phyloP scores from a whole-genome alignment of 1,284 basidiomycete species.

The Ceratobasidium sp. region DNA sequence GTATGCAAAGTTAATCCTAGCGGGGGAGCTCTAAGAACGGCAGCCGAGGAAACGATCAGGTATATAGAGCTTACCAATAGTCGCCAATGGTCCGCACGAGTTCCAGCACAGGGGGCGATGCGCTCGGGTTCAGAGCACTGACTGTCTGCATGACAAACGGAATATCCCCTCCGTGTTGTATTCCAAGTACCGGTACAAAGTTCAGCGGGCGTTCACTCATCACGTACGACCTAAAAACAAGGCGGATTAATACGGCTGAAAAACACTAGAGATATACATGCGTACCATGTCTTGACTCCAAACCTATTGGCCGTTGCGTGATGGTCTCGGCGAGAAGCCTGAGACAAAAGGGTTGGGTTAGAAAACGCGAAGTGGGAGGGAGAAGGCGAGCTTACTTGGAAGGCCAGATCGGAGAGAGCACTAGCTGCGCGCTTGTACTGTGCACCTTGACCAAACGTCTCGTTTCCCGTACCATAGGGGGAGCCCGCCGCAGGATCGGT shows the following conservation, averaged over 20 bases:
- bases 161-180: constrained; percentile 19
- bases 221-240: constrained; percentile 18
- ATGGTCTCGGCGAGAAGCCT: constrained; percentile 23
- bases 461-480: constrained; percentile 42
- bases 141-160: constrained; percentile 19
- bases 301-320: neutral
- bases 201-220: constrained; percentile 1
- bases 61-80: constrained; percentile 16
- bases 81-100: constrained; percentile 22
- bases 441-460: constrained; percentile 33
- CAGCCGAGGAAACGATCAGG: neutral
- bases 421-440: constrained; percentile 46
- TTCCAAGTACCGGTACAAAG: constrained; percentile 11
- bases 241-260: neutral
- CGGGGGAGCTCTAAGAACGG: neutral
- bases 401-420: constrained; percentile 34
- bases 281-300: constrained; percentile 26
- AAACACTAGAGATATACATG: neutral
- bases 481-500: constrained; percentile 38
- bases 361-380: too few relatives aligned
- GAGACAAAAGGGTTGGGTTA: neutral
- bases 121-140: neutral
- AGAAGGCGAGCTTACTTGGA: constrained; percentile 14
- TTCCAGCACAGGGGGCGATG: constrained; percentile 10
- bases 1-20: constrained; percentile 41